Evolutionary conservation across 352 stramenopile species (phyloP).

Genomic region (Phytophthora crassamura): DNA sequence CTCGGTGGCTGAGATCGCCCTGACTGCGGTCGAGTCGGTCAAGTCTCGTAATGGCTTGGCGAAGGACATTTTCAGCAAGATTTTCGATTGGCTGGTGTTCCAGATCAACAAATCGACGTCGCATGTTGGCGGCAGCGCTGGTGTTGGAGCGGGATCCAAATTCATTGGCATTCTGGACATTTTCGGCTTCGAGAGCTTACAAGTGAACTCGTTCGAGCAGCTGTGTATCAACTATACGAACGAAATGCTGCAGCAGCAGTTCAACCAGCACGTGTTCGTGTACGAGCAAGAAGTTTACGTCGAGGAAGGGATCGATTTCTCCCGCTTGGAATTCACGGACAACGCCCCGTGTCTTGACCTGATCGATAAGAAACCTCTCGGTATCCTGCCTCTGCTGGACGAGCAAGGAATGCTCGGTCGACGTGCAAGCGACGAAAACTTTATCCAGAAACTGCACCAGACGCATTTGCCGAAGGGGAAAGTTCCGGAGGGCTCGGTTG

Average conservation of each 20-base stretch:
- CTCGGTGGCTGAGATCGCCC: slow-evolving; percentile 85
- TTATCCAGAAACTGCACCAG: slow-evolving; percentile 93
- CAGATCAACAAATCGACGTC: slow-evolving; percentile 93
- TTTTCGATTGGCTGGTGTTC: slow-evolving; percentile 97
- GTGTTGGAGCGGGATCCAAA: slow-evolving; percentile 44
- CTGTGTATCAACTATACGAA: slow-evolving; percentile 98
- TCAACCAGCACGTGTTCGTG: slow-evolving; percentile 97
- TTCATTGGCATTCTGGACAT: slow-evolving; percentile 98
- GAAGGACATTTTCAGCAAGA: slow-evolving; percentile 96
- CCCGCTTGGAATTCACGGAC: slow-evolving; percentile 92
- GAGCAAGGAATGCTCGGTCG: slow-evolving; percentile 96
- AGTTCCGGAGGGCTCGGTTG: slow-evolving; percentile 68
- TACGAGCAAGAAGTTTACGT: slow-evolving; percentile 98
- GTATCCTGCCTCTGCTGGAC: slow-evolving; percentile 95
- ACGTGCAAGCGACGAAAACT: slow-evolving; percentile 90
- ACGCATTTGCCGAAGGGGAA: slow-evolving; percentile 87
- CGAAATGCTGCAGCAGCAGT: slow-evolving; percentile 95
- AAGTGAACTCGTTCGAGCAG: slow-evolving; percentile 95
- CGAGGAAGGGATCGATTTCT: slow-evolving; percentile 95
- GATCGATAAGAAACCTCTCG: slow-evolving; percentile 93
- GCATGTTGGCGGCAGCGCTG: slow-evolving; percentile 51
- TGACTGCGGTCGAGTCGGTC: slow-evolving; percentile 81
- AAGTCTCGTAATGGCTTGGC: slow-evolving; percentile 95
- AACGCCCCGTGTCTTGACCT: slow-evolving; percentile 94
- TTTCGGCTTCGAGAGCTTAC: slow-evolving; percentile 97